Conservation (phyloP, 305 asterid genomes). For the Solanum aculeatissimum region DNA sequence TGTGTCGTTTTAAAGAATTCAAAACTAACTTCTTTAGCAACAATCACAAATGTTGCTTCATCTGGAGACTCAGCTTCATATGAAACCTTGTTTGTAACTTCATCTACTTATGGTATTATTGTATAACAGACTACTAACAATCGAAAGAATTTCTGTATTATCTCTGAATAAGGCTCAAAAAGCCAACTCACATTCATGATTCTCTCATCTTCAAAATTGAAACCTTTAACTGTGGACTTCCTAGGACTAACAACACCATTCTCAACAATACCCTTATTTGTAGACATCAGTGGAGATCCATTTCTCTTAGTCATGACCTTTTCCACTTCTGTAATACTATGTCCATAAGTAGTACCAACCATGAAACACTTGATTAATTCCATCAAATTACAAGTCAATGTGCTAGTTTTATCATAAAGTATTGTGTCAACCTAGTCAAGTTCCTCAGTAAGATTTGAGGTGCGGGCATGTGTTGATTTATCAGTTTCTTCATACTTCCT, state of each 20-base stretch:
- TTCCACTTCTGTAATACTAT: slow-evolving; percentile 77
- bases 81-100: slow-evolving; percentile 39
- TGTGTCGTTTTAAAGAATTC: slow-evolving; percentile 74
- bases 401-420: slow-evolving; percentile 90
- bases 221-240: slow-evolving; percentile 60
- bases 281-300: slow-evolving; percentile 47
- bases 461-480: slow-evolving; percentile 82
- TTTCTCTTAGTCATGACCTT: slow-evolving; percentile 69
- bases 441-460: slow-evolving; percentile 88
- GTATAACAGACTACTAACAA: slow-evolving; percentile 84
- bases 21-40: slow-evolving; percentile 86
- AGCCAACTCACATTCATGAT: slow-evolving; percentile 67
- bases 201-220: slow-evolving; percentile 71
- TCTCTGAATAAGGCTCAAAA: slow-evolving; percentile 36
- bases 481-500: slow-evolving; percentile 86
- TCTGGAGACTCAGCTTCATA: slow-evolving; percentile 97
- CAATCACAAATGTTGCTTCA: slow-evolving; percentile 94
- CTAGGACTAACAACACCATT: slow-evolving; percentile 8
- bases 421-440: slow-evolving; percentile 84
- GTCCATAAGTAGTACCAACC: slow-evolving; percentile 81
- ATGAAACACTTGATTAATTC: slow-evolving; percentile 86
- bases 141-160: slow-evolving; percentile 66
- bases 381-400: slow-evolving; percentile 88
- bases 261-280: slow-evolving; percentile 22
- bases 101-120: slow-evolving; percentile 79